Conservation (phyloP, 805 yeast genomes). For the Cyberlindnera bimundalis region DNA sequence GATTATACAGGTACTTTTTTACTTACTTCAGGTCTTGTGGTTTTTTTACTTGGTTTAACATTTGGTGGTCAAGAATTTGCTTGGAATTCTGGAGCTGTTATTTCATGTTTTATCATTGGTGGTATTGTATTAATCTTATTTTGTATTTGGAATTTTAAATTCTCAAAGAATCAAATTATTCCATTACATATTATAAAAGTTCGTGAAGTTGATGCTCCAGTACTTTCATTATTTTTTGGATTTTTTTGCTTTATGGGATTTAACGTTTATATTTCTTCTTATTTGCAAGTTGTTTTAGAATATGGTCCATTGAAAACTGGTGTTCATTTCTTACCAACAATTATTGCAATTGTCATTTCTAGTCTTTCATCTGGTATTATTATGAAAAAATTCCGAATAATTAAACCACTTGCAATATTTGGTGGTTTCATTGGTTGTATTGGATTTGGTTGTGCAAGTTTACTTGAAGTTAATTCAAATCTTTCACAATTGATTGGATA, state of each 20-base stretch:
- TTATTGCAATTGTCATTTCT: conserved; percentile 17
- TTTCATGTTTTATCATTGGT: conserved; percentile 41
- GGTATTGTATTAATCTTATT: conserved; percentile 8
- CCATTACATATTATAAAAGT: conserved; percentile 41
- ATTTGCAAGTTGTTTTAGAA: conserved; percentile 47
- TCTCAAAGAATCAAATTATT: conserved; percentile 20
- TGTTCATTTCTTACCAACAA: conserved; percentile 21
- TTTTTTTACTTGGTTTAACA: conserved; percentile 47
- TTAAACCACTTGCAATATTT: conserved; percentile 34
- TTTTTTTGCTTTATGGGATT: conserved; percentile 39
- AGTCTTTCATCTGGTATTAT: conserved; percentile 27
- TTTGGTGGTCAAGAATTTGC: conserved; percentile 51
- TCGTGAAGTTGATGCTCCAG: conserved; percentile 28
- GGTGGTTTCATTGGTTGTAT: conserved; percentile 32
- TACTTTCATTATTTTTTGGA: conserved; percentile 26
- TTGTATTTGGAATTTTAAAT: conserved; percentile 17
- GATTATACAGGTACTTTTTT: conserved; percentile 50
- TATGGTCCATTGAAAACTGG: conserved; percentile 24
- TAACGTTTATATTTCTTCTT: conserved; percentile 40
- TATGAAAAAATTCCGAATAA: conserved; percentile 31
- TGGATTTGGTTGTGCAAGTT: conserved; percentile 34
- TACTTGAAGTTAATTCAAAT: conserved; percentile 31
- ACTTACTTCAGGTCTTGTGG: conserved; percentile 40
- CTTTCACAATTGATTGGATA: conserved; percentile 33
- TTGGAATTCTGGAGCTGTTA: conserved; percentile 56